phyloP scores from a whole-genome alignment of 2,329 filamentous ascomycete genomes.

The Cordyceps cicadae region DNA sequence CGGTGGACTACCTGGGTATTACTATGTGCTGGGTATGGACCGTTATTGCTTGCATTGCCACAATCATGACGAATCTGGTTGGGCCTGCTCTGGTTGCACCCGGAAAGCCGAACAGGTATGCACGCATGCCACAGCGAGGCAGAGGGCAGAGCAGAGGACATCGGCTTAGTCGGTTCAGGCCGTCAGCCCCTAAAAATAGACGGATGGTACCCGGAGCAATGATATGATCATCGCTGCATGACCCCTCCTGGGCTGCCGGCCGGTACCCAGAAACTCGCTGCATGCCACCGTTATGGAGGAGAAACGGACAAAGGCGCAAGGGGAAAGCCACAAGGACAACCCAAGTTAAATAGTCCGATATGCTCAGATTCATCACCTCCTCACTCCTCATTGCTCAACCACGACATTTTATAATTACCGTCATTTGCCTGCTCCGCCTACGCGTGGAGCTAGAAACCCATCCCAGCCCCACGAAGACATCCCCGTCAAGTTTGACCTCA shows the following conservation, averaged over 20 bases:
- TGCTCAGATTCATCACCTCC: not conserved
- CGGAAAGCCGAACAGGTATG: not conserved
- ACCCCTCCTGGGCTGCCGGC: not conserved
- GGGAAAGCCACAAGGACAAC: not conserved
- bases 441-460: not conserved
- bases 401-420: not conserved
- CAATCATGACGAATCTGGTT: not conserved
- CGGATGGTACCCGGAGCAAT: not conserved
- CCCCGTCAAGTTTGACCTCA: not conserved
- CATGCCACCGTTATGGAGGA: not conserved
- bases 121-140: not conserved
- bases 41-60: not conserved
- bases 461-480: conserved; percentile 6
- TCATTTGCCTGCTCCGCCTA: conserved; percentile 1
- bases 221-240: not conserved
- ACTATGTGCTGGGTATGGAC: not conserved
- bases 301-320: not conserved
- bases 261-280: not conserved
- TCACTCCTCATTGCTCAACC: not conserved
- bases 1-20: not conserved
- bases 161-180: not conserved
- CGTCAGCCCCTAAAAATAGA: conserved; percentile 4
- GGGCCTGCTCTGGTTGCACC: not conserved
- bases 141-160: not conserved
- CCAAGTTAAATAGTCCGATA: not conserved